These are phyloP conservation scores for Astragalus membranaceus DNA, from an alignment of 306 rosid species.

Conservation along the genomic window DNA sequence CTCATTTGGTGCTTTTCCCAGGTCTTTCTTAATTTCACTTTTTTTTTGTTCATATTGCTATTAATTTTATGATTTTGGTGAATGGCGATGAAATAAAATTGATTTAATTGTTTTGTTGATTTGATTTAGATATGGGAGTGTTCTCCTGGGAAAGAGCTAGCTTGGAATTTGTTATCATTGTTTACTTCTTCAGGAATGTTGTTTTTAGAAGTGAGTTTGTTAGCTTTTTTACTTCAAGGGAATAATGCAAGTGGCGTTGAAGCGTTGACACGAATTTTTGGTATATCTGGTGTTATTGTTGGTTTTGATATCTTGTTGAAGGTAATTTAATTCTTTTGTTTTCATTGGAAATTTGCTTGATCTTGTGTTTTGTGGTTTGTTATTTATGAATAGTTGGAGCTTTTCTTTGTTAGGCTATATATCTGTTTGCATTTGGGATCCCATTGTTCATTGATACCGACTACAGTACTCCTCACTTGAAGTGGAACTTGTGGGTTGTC, in stretches of 20 bases:
- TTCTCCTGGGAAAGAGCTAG: slow-evolving; percentile 55
- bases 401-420: slow-evolving; percentile 55
- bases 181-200: slow-evolving; percentile 88
- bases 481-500: too few relatives aligned
- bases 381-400: background rate
- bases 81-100: background rate
- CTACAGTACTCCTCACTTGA: too few relatives aligned
- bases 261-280: slow-evolving; percentile 70
- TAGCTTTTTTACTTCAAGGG: slow-evolving; percentile 92
- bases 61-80: background rate
- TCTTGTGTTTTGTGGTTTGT: too few relatives aligned
- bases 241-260: slow-evolving; percentile 70
- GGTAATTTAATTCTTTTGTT: slow-evolving; percentile 29
- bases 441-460: too few relatives aligned
- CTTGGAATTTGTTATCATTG: slow-evolving; percentile 75
- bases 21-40: too few relatives aligned
- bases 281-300: slow-evolving; percentile 71
- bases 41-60: too few relatives aligned
- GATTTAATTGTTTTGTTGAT: slow-evolving; percentile 8
- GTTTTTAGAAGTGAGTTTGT: slow-evolving; percentile 92
- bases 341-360: too few relatives aligned
- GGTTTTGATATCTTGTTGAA: slow-evolving; percentile 77
- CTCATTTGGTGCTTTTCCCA: slow-evolving; percentile 46
- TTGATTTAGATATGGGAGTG: slow-evolving; percentile 75
- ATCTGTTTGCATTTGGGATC: slow-evolving; percentile 32